Percentiles rank a stretch among this genome's conserved stretches.
Evolutionary conservation across 352 stramenopile species (phyloP).

Genomic region (Globisporangium spinosum): DNA sequence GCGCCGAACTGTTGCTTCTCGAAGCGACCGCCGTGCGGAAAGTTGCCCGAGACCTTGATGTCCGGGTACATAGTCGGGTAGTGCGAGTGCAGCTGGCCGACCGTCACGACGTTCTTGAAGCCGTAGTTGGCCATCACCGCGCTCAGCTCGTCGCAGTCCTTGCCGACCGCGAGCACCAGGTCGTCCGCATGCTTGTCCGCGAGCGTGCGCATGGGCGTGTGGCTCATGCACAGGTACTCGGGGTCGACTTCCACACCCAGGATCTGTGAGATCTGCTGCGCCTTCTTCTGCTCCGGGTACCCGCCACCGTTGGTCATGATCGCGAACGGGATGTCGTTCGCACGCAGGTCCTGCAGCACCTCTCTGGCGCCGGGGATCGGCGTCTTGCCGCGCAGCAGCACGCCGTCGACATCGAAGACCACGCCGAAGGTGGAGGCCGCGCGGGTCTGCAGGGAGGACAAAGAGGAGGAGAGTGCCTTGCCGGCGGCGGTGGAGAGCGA

Average conservation of each 20-base stretch:
- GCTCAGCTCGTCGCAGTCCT: constrained; percentile 61
- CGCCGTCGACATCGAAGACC: constrained; percentile 82
- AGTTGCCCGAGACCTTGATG: constrained; percentile 40
- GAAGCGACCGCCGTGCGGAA: constrained; percentile 30
- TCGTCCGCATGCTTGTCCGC: constrained; percentile 62
- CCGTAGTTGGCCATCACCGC: constrained; percentile 73
- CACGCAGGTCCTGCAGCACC: constrained; percentile 63
- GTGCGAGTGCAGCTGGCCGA: constrained; percentile 67
- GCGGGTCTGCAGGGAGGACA: background rate
- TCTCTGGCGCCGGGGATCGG: constrained; percentile 63
- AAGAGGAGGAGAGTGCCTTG: background rate
- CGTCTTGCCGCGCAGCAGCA: constrained; percentile 71
- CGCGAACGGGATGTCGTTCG: constrained; percentile 59
- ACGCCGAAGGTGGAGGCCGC: constrained; percentile 60
- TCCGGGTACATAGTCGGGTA: constrained; percentile 84
- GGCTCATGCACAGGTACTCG: constrained; percentile 65
- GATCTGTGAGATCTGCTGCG: constrained; percentile 64
- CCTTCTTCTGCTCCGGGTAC: constrained; percentile 77
- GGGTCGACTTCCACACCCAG: constrained; percentile 50
- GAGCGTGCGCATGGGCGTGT: constrained; percentile 80
- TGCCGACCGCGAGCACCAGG: constrained; percentile 75
- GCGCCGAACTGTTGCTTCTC: constrained; percentile 36
- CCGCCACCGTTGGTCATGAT: constrained; percentile 88
- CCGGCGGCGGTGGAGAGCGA: background rate
- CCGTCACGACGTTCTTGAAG: constrained; percentile 82